Percentiles rank a stretch among this genome's conserved stretches.
Conservation (phyloP, 73 alveolate species). For the Paramecium sexaurelia region DNA sequence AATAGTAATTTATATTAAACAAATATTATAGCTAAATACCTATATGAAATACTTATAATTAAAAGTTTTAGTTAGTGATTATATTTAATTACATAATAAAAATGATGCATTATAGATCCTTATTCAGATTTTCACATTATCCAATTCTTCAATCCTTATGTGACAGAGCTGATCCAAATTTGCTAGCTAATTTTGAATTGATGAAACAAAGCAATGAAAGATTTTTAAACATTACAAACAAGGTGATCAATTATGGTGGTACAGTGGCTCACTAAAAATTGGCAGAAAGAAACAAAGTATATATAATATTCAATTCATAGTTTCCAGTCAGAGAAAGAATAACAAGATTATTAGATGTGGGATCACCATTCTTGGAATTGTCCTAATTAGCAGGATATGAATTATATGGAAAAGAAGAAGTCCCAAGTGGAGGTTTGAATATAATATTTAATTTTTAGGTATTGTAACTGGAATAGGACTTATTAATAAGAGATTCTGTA, state of each 20-base stretch:
- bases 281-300: slow-evolving; percentile 68
- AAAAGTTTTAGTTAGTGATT: not conserved
- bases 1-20: not conserved
- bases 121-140: not conserved
- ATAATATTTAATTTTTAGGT: not conserved
- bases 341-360: slow-evolving; percentile 75
- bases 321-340: slow-evolving; percentile 78
- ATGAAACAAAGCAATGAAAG: slow-evolving; percentile 2
- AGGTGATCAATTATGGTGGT: slow-evolving; percentile 58
- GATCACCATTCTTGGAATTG: slow-evolving; percentile 90
- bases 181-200: not conserved
- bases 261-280: slow-evolving; percentile 63
- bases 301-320: not conserved
- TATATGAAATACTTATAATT: not conserved
- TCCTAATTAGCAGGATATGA: slow-evolving; percentile 85
- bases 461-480: slow-evolving; percentile 93
- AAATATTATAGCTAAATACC: too few species aligned
- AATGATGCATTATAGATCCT: slow-evolving; percentile 31
- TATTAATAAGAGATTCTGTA: slow-evolving; percentile 84
- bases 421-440: slow-evolving; percentile 79
- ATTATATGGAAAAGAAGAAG: slow-evolving; percentile 79
- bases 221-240: not conserved
- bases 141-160: slow-evolving; percentile 25
- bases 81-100: not conserved
- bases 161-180: not conserved